Evolutionary conservation across 2,329 filamentous ascomycete genomes (phyloP).

Genomic region (Passalora sequoiae): DNA sequence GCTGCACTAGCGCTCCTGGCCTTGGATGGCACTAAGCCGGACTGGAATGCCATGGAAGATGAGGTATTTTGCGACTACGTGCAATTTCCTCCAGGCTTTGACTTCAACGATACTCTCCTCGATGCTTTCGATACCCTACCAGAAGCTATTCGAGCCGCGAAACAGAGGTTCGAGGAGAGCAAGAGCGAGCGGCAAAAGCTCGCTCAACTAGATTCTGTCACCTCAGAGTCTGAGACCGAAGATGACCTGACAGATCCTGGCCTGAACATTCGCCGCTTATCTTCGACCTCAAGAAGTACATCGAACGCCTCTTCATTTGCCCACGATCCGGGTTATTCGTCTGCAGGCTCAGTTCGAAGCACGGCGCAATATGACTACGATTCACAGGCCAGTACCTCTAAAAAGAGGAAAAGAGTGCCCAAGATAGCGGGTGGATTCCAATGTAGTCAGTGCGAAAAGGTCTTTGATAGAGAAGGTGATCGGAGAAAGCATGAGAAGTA

Average conservation of each 20-base stretch:
- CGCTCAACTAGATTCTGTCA: background rate
- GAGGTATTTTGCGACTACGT: slow-evolving; percentile 16
- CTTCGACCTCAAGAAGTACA: background rate
- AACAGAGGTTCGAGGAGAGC: background rate
- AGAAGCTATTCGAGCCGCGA: slow-evolving; percentile 4
- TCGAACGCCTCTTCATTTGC: slow-evolving; percentile 11
- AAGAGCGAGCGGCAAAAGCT: background rate
- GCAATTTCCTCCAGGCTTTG: slow-evolving; percentile 8
- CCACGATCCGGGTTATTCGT: slow-evolving; percentile 11
- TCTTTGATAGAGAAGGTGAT: slow-evolving; percentile 18
- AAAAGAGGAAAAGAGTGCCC: slow-evolving; percentile 15
- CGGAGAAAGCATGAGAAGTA: slow-evolving; percentile 19
- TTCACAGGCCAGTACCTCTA: slow-evolving; percentile 12
- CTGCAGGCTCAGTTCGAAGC: slow-evolving; percentile 10
- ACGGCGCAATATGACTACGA: slow-evolving; percentile 10
- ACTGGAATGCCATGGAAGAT: slow-evolving; percentile 12
- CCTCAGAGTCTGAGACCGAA: background rate
- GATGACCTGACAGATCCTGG: background rate
- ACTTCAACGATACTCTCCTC: slow-evolving; percentile 4
- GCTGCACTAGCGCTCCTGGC: slow-evolving; percentile 11
- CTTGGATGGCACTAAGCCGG: slow-evolving; percentile 11
- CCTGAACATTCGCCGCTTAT: background rate
- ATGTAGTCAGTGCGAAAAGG: slow-evolving; percentile 12
- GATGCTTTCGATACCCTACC: slow-evolving; percentile 12
- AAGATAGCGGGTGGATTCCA: slow-evolving; percentile 13